Conservation (phyloP, 1,139 yeast genomes). For the Lodderomyces oxycetoniae region DNA sequence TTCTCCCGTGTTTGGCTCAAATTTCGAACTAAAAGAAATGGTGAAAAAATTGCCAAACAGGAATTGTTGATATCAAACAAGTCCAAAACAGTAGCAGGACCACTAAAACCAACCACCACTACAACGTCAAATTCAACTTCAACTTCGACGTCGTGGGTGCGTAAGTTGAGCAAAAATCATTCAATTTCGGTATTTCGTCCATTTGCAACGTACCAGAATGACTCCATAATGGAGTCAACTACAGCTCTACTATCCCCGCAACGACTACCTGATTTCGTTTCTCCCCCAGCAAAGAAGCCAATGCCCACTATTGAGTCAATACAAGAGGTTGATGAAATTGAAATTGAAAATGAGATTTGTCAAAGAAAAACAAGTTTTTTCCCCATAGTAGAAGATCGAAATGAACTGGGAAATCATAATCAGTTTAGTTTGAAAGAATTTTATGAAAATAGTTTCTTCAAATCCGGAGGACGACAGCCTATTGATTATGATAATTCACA, state of each 20-base stretch:
- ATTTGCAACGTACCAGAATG: background rate
- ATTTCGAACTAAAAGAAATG: background rate
- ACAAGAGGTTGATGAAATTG: background rate
- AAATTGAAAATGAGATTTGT: background rate
- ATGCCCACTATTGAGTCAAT: conserved; percentile 10
- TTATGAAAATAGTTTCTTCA: conserved; percentile 12
- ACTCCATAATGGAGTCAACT: background rate
- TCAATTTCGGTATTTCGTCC: background rate
- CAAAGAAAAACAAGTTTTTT: conserved; percentile 1
- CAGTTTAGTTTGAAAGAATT: conserved; percentile 6
- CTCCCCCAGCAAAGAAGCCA: conserved; percentile 9
- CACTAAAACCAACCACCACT: background rate
- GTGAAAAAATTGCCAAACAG: background rate
- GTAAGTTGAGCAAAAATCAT: background rate
- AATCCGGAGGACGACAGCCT: conserved; percentile 9
- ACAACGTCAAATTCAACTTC: background rate
- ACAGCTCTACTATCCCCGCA: background rate
- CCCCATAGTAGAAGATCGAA: background rate
- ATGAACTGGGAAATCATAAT: background rate
- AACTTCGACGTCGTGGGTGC: background rate
- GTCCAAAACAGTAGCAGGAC: background rate
- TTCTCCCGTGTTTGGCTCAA: background rate
- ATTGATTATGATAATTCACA: conserved; percentile 12
- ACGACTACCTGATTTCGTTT: conserved; percentile 6
- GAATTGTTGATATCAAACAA: background rate